These are phyloP conservation scores for Scenedesmus sp. DNA, from an alignment of 163 green algal species.

Conservation along the genomic window DNA sequence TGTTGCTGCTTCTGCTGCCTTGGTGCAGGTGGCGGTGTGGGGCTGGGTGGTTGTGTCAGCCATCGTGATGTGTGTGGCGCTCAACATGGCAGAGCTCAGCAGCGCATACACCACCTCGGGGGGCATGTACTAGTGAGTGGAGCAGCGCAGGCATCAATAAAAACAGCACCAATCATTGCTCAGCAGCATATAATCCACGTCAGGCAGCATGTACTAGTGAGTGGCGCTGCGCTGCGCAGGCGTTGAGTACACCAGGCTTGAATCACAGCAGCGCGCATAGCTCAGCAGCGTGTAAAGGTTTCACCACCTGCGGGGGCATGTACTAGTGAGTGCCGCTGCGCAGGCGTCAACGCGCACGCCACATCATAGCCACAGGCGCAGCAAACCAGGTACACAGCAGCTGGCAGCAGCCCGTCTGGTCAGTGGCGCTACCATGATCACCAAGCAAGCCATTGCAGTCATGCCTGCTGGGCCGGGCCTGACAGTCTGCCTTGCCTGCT, in stretches of 20 bases:
- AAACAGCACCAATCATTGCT: background rate
- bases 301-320: conserved; percentile 5
- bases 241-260: background rate
- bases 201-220: background rate
- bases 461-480: background rate
- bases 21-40: conserved; percentile 18
- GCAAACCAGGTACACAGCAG: background rate
- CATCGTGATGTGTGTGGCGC: conserved; percentile 18
- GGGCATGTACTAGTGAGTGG: background rate
- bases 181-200: background rate
- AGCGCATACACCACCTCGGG: background rate
- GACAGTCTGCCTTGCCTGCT: background rate
- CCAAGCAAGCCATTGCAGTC: no score
- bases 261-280: background rate
- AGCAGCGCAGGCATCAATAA: background rate
- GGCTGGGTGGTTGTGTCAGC: conserved; percentile 33
- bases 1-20: background rate
- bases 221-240: no score
- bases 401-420: background rate
- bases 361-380: no score
- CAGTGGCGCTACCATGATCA: no score
- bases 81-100: conserved; percentile 45
- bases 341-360: no score
- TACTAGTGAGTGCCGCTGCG: background rate
- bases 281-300: background rate